Evolutionary conservation across 177 flowering plant genomes (phyloP).

Genomic region (Vitis hybrid): DNA sequence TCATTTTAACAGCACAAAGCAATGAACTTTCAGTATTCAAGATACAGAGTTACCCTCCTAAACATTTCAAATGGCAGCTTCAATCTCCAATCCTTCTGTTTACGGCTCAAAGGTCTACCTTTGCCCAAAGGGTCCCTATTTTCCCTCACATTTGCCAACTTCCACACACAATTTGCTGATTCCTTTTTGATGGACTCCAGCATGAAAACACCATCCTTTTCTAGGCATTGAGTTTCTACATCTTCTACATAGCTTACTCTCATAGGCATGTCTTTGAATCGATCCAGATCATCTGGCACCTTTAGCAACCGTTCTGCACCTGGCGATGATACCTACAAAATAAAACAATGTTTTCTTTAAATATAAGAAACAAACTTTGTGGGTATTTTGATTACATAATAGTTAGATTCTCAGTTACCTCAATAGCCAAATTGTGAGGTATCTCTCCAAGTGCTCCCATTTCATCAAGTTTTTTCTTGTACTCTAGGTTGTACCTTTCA

Average conservation of each 20-base stretch:
- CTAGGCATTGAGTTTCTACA: slow-evolving; percentile 21
- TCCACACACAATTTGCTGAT: slow-evolving; percentile 68
- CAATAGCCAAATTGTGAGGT: slow-evolving; percentile 81
- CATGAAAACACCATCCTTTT: slow-evolving; percentile 54
- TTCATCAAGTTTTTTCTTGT: slow-evolving; percentile 72
- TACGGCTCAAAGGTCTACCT: slow-evolving; percentile 80
- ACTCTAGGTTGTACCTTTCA: slow-evolving; percentile 56
- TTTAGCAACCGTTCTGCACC: slow-evolving; percentile 82
- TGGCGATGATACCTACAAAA: slow-evolving; percentile 84
- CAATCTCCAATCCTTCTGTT: slow-evolving; percentile 82
- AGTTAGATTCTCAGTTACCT: slow-evolving; percentile 38
- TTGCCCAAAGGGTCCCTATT: slow-evolving; percentile 64
- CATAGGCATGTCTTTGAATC: slow-evolving; percentile 85
- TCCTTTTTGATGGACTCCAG: slow-evolving; percentile 66
- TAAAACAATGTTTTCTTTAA: not conserved
- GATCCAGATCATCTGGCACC: slow-evolving; percentile 77
- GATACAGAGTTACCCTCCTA: slow-evolving; percentile 59
- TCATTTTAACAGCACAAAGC: not conserved
- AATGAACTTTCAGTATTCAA: slow-evolving; percentile 31
- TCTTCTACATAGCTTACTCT: slow-evolving; percentile 55
- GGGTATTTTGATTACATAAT: no score
- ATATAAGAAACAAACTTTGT: not conserved
- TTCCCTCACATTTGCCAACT: slow-evolving; percentile 84
- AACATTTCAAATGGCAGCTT: slow-evolving; percentile 44
- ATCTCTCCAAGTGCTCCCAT: slow-evolving; percentile 64